A percentile compares a stretch with the other conserved stretches of the same genome.
Evolutionary conservation across 805 yeast genomes (phyloP).

Genomic region (Candida takata): DNA sequence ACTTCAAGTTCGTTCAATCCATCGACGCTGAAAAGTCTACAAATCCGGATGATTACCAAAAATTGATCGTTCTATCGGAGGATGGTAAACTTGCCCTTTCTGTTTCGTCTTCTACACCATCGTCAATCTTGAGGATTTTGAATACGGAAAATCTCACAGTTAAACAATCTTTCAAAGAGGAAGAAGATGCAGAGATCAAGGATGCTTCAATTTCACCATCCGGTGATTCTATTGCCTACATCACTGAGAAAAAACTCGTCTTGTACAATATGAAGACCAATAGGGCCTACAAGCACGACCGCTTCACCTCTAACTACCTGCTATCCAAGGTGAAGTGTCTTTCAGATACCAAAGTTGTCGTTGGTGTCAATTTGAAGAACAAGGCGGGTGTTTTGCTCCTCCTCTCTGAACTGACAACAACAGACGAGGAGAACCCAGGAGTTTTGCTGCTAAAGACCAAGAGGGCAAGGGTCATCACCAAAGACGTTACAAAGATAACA

Average conservation of each 20-base stretch:
- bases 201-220: slow-evolving; percentile 65
- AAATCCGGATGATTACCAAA: slow-evolving; percentile 48
- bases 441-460: slow-evolving; percentile 23
- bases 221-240: slow-evolving; percentile 56
- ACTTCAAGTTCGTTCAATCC: slow-evolving; percentile 51
- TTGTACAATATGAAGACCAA: slow-evolving; percentile 10
- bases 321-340: slow-evolving; percentile 39
- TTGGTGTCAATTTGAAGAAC: slow-evolving; percentile 38
- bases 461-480: slow-evolving; percentile 36
- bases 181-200: slow-evolving; percentile 39
- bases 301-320: slow-evolving; percentile 17
- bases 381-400: slow-evolving; percentile 34
- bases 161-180: slow-evolving; percentile 44
- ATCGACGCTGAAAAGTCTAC: slow-evolving; percentile 46
- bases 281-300: slow-evolving; percentile 9
- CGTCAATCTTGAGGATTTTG: slow-evolving; percentile 56
- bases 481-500: slow-evolving; percentile 49
- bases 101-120: slow-evolving; percentile 53
- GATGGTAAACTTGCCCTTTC: slow-evolving; percentile 61
- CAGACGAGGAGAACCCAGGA: slow-evolving; percentile 4
- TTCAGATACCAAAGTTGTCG: slow-evolving; percentile 28
- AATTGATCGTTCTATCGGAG: slow-evolving; percentile 48
- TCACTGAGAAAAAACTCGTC: slow-evolving; percentile 45
- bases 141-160: slow-evolving; percentile 49
- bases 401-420: slow-evolving; percentile 18